These are phyloP conservation scores for Bolboschoenus planiculmis DNA, from an alignment of 176 grass and related monocot genomes.

Conservation along the genomic window DNA sequence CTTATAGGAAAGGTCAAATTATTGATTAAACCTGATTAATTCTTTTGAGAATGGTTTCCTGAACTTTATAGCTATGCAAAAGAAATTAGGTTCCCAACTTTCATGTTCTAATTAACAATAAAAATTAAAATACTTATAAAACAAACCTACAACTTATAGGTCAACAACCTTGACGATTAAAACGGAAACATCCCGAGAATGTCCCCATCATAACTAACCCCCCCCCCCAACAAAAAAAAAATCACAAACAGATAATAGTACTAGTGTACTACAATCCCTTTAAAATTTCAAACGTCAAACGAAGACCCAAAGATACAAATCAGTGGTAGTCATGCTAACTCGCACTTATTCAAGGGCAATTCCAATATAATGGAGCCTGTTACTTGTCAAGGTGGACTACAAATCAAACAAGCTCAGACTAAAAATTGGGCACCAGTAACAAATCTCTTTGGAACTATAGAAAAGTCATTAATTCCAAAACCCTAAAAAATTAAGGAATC, in stretches of 20 bases:
- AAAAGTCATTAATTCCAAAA: neutral
- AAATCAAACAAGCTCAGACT: conserved; percentile 6
- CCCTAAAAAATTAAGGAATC: neutral
- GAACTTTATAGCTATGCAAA: neutral
- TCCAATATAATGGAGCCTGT: neutral
- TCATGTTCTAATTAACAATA: neutral
- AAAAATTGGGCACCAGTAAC: neutral
- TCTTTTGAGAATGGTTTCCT: neutral
- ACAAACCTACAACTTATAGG: neutral
- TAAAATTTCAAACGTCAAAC: neutral
- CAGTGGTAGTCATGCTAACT: neutral
- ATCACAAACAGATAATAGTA: neutral
- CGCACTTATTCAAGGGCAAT: neutral
- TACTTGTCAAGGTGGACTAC: neutral
- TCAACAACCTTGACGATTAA: neutral
- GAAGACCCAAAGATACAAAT: neutral
- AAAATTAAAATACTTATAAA: neutral
- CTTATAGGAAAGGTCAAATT: neutral
- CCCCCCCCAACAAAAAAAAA: too few relatives aligned
- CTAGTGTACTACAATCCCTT: conserved; percentile 5
- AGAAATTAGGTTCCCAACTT: neutral
- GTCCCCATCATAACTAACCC: neutral
- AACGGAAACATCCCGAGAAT: neutral
- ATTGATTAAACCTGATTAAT: neutral
- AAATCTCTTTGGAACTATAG: neutral